Conservation (phyloP, 2,329 filamentous ascomycete species). For the Pseudocercospora vitis region DNA sequence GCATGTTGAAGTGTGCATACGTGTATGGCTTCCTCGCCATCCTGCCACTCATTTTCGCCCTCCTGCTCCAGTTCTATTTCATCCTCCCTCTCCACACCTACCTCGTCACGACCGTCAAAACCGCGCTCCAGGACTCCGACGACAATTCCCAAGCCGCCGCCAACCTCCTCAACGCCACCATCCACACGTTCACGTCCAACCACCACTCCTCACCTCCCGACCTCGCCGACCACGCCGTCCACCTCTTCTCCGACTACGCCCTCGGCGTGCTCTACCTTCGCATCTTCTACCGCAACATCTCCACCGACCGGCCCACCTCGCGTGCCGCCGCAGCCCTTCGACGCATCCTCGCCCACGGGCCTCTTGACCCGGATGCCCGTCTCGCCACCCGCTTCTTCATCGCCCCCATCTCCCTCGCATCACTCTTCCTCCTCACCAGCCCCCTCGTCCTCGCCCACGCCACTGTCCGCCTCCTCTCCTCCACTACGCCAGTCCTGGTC, state of each 20-base stretch:
- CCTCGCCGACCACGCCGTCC: constrained; percentile 65
- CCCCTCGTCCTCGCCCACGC: constrained; percentile 63
- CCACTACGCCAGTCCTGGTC: no score
- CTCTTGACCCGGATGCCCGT: constrained; percentile 72
- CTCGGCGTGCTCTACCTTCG: constrained; percentile 88
- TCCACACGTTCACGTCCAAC: constrained; percentile 4
- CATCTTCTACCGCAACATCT: constrained; percentile 68
- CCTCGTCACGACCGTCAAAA: constrained; percentile 42
- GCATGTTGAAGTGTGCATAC: constrained; percentile 63
- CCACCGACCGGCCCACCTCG: constrained; percentile 66
- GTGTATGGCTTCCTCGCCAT: constrained; percentile 72
- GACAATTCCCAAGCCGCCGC: neutral
- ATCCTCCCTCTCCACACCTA: constrained; percentile 84
- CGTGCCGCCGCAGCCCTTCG: constrained; percentile 73
- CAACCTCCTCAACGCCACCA: constrained; percentile 8
- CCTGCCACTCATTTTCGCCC: constrained; percentile 77
- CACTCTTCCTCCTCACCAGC: constrained; percentile 59
- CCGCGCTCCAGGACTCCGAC: constrained; percentile 15
- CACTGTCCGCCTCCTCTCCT: no score
- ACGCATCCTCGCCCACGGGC: constrained; percentile 67
- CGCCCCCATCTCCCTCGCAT: constrained; percentile 68
- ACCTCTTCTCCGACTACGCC: constrained; percentile 91
- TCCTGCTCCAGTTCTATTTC: constrained; percentile 83
- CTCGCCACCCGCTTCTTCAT: constrained; percentile 84
- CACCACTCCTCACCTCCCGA: constrained; percentile 6